These are phyloP conservation scores for Ustilago curta DNA, from an alignment of 1,284 basidiomycete genomes.

Conservation along the genomic window DNA sequence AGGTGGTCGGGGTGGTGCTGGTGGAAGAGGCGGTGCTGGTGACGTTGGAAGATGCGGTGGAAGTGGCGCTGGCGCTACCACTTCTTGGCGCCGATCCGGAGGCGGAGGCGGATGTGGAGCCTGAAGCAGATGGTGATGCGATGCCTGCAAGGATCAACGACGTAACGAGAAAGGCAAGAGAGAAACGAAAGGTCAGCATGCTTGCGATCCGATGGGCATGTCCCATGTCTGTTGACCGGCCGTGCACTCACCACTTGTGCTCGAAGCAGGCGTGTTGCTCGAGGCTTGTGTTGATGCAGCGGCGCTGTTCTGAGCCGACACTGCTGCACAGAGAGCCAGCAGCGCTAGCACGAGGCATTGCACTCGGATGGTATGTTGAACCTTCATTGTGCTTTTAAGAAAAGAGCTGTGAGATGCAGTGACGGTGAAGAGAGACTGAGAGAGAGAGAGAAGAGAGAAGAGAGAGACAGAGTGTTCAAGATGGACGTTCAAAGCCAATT, in stretches of 20 bases:
- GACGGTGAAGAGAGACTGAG: too few relatives aligned
- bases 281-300: conserved; percentile 34
- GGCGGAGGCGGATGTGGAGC: conserved; percentile 21
- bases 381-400: conserved; percentile 16
- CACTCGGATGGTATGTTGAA: conserved; percentile 18
- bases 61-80: conserved; percentile 10
- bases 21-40: conserved; percentile 26
- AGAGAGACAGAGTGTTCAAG: too few relatives aligned
- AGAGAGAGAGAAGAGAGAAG: too few relatives aligned
- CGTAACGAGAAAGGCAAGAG: not conserved
- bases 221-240: not conserved
- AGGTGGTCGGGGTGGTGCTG: conserved; percentile 46
- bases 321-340: conserved; percentile 30
- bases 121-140: conserved; percentile 20
- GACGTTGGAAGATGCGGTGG: conserved; percentile 15
- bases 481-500: not conserved
- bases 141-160: conserved; percentile 9
- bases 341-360: conserved; percentile 33
- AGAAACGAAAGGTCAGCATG: conserved; percentile 7
- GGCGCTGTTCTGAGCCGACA: conserved; percentile 30
- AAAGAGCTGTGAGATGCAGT: not conserved
- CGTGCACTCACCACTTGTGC: conserved; percentile 23
- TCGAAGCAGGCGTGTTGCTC: conserved; percentile 19
- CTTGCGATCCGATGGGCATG: not conserved
- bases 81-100: conserved; percentile 16